phyloP scores from a whole-genome alignment of 192 early-diverging fungal species.

The Coemansia biformis region DNA sequence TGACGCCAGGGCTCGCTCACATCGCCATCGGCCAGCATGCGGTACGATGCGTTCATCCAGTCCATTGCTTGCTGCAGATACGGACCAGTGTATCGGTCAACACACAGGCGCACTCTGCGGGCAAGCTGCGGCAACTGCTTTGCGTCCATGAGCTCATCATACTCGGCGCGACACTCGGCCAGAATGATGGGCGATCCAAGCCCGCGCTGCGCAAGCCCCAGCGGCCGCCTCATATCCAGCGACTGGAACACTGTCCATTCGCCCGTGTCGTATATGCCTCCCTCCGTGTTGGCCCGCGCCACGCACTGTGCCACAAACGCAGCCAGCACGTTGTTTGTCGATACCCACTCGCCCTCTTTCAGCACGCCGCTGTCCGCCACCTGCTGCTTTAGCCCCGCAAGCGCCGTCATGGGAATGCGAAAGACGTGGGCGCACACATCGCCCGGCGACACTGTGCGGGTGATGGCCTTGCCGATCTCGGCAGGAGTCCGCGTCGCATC shows the following conservation, averaged over 20 bases:
- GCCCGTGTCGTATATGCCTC: slow-evolving; percentile 18
- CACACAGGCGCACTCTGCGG: slow-evolving; percentile 13
- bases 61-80: slow-evolving; percentile 29
- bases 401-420: slow-evolving; percentile 1
- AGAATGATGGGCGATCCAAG: slow-evolving; percentile 43
- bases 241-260: slow-evolving; percentile 40
- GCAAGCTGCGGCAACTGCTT: slow-evolving; percentile 10
- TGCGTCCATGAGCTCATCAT: slow-evolving; percentile 1
- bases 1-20: slow-evolving; percentile 35
- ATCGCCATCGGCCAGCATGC: slow-evolving; percentile 5
- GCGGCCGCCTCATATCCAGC: slow-evolving; percentile 36
- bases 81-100: slow-evolving; percentile 18
- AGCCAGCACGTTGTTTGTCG: slow-evolving; percentile 27
- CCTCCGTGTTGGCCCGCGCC: slow-evolving; percentile 27
- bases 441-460: slow-evolving; percentile 1
- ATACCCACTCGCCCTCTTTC: slow-evolving; percentile 28
- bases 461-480: slow-evolving; percentile 7
- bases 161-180: slow-evolving; percentile 16
- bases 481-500: slow-evolving; percentile 17
- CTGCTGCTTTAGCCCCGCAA: slow-evolving; percentile 10
- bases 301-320: slow-evolving; percentile 26
- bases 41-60: slow-evolving; percentile 31
- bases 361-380: slow-evolving; percentile 23
- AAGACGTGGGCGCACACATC: slow-evolving; percentile 23
- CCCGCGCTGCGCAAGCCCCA: slow-evolving; percentile 17